Evolutionary conservation across 1,139 yeast species (phyloP).

Genomic region (Kurtzmaniella quercitrusa): DNA sequence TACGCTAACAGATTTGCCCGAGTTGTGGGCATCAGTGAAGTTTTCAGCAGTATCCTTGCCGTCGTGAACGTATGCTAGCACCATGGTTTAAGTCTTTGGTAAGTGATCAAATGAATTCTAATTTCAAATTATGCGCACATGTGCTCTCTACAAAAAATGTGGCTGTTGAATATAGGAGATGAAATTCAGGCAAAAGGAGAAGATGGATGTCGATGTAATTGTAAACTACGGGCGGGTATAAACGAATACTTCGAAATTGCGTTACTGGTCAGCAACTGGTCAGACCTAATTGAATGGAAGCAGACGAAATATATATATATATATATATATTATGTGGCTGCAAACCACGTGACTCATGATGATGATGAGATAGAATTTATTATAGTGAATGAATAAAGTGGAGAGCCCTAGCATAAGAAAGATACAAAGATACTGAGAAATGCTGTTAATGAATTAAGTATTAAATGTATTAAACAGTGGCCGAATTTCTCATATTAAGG

Average conservation of each 20-base stretch:
- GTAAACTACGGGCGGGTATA: too few species aligned
- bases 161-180: background rate
- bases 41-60: conserved; percentile 50
- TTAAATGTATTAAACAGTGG: too few species aligned
- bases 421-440: too few species aligned
- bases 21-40: conserved; percentile 72
- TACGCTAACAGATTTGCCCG: conserved; percentile 53
- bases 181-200: too few species aligned
- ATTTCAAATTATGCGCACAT: background rate
- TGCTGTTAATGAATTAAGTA: too few species aligned
- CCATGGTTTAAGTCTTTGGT: conserved; percentile 22
- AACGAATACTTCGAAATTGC: too few species aligned
- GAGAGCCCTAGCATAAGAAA: background rate
- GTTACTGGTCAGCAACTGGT: too few species aligned
- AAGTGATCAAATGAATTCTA: background rate
- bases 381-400: background rate
- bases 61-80: conserved; percentile 70
- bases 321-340: too few species aligned
- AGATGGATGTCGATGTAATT: background rate
- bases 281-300: too few species aligned
- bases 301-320: too few species aligned
- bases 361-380: too few species aligned
- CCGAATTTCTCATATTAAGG: too few species aligned
- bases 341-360: background rate
- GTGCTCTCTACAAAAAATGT: background rate